phyloP scores from a whole-genome alignment of 129 eudicot genomes.

The Kitagawia praeruptora region DNA sequence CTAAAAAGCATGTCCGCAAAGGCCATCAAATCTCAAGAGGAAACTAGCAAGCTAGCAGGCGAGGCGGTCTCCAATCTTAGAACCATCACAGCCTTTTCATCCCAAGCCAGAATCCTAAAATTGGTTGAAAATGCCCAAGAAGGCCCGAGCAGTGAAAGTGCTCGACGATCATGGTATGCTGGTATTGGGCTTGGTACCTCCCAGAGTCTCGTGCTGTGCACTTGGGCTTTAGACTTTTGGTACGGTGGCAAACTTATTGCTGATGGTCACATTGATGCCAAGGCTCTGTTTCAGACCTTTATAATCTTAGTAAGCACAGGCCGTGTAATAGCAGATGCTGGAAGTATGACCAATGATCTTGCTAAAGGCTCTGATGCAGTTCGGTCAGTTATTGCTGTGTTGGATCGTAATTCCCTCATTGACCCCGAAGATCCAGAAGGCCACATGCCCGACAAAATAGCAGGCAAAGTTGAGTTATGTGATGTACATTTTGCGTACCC shows the following conservation, averaged over 20 bases:
- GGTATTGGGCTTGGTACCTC: constrained; percentile 23
- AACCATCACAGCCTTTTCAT: constrained; percentile 20
- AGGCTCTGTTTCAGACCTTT: constrained; percentile 17
- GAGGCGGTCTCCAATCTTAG: constrained; percentile 22
- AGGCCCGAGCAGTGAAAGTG: constrained; percentile 15
- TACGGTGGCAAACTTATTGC: constrained; percentile 22
- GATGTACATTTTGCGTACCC: constrained; percentile 37
- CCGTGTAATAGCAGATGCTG: constrained; percentile 24
- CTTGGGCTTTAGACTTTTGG: constrained; percentile 31
- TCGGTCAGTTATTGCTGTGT: constrained; percentile 17
- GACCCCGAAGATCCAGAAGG: constrained; percentile 22
- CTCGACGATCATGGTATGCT: constrained; percentile 18
- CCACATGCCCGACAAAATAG: constrained; percentile 13
- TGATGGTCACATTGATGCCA: constrained; percentile 2
- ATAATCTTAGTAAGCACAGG: constrained; percentile 20
- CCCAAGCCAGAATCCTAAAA: constrained; percentile 18
- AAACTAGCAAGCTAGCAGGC: constrained; percentile 20
- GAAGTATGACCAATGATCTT: constrained; percentile 23
- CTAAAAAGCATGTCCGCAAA: constrained; percentile 17
- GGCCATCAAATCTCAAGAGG: constrained; percentile 21
- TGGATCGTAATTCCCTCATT: constrained; percentile 13
- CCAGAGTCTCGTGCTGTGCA: constrained; percentile 12
- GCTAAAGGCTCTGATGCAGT: constrained; percentile 19
- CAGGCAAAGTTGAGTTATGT: constrained; percentile 23
- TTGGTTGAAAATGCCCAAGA: constrained; percentile 16